Base-by-base conservation (phyloP, 75 land plant species). In the Larix kaempferi region DNA sequence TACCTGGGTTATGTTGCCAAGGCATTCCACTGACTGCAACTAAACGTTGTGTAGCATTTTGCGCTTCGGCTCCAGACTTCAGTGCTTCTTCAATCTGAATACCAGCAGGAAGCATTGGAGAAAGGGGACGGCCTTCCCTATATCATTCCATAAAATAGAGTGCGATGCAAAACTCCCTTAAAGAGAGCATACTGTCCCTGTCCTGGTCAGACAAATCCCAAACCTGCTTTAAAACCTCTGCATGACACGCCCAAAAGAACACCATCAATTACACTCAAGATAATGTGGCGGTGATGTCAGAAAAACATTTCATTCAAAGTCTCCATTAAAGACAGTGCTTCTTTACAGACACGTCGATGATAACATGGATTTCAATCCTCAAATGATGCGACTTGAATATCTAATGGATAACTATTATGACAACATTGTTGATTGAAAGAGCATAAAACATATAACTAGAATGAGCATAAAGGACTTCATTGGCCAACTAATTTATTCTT, bases 121-220 rank as follows among this genome's bases (percentile, higher is more conserved):
- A 95, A 77, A 92, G 86, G 39, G 90, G 76, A 21, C 90, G 87
- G 59, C 93, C 91, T 83, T 96, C 99, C 73, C 99, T 82, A 78
- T 75, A 84, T 29, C 98, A 81, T 81, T 96, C 99, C 97, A 96
- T 96, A 67, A 96, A 77, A 85, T 96, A 94, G 29, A 96, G 86
- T 49, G 99, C 97, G 58, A 84, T 84, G 78, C 98, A 96, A 74
- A 96, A 96, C 58, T 96, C 99, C 60, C 86, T 81, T 54, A 92
- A 41, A 55, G 99, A 91, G 52, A 96, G 89, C 99, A 96, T 96
- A 86, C 99, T 89, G 78, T 96, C 99, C 83, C 77, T 85, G 81
- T 96, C 99, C 75, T 96, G 97, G 65, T 96, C 99, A 65, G 99
- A 90, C 71, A 96, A 85, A 71, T 96, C 98, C 99, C 99, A 96